A percentile compares a stretch with the other conserved stretches of the same genome.
Conservation (phyloP, 768 basidiomycete genomes). For the Tricholoma terreum region DNA sequence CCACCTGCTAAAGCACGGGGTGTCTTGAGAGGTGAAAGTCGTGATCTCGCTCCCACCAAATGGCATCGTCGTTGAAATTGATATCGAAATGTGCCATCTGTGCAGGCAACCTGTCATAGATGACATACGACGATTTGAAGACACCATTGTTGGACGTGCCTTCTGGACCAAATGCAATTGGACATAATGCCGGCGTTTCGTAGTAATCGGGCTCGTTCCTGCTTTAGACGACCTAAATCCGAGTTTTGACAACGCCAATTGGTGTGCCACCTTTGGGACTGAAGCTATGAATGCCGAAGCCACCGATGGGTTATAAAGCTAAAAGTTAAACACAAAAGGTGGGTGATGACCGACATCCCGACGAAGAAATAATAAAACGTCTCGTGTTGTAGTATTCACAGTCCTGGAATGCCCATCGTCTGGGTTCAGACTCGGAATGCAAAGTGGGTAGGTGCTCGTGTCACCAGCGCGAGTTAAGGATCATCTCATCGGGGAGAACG, state of each 20-base stretch:
- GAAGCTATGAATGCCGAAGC: too few species aligned
- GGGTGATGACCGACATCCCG: slow-evolving; percentile 69
- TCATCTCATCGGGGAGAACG: slow-evolving; percentile 43
- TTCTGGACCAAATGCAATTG: too few species aligned
- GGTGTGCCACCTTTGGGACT: slow-evolving; percentile 43
- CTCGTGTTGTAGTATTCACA: slow-evolving; percentile 43
- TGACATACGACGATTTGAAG: slow-evolving; percentile 65
- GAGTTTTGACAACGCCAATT: slow-evolving; percentile 55
- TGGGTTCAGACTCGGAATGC: slow-evolving; percentile 38
- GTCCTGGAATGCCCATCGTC: slow-evolving; percentile 29
- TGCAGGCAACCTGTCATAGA: slow-evolving; percentile 66
- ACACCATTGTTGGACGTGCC: slow-evolving; percentile 56
- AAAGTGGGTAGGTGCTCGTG: slow-evolving; percentile 39
- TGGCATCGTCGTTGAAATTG: slow-evolving; percentile 66
- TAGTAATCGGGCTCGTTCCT: too few species aligned
- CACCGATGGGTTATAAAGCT: too few species aligned
- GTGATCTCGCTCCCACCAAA: slow-evolving; percentile 54
- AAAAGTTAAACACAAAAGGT: slow-evolving; percentile 14
- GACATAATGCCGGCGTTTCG: too few species aligned
- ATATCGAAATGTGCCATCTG: slow-evolving; percentile 55
- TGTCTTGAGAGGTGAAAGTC: slow-evolving; percentile 46
- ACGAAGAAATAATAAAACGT: slow-evolving; percentile 74
- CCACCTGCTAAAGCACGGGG: slow-evolving; percentile 45
- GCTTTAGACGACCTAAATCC: too few species aligned
- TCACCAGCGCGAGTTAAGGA: too few species aligned